phyloP scores from a whole-genome alignment of 441 rosid genomes.

The Erodium trifolium region DNA sequence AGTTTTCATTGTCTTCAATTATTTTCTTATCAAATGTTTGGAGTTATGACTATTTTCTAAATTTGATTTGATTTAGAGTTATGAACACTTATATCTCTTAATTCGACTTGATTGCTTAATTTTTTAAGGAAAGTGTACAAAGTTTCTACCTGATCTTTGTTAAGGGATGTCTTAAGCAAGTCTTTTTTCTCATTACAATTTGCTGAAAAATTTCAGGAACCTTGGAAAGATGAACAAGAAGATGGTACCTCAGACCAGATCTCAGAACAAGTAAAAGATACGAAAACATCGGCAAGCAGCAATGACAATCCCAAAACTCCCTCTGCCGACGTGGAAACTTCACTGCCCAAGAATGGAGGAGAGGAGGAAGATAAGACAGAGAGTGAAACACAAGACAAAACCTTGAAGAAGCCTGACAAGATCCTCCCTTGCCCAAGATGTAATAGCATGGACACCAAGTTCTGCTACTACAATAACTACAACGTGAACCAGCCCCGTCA shows the following conservation, averaged over 20 bases:
- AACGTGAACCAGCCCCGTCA: slow-evolving; percentile 72
- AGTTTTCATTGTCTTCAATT: too few species aligned
- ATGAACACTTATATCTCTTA: too few species aligned
- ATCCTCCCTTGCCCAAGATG: slow-evolving; percentile 68
- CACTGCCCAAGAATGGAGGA: slow-evolving; percentile 29
- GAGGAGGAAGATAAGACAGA: slow-evolving; percentile 30
- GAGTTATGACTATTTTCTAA: too few species aligned
- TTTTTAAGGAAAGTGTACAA: background rate
- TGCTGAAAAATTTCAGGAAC: slow-evolving; percentile 31
- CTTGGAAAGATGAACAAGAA: slow-evolving; percentile 25
- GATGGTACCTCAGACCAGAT: slow-evolving; percentile 23
- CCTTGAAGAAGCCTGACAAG: slow-evolving; percentile 58
- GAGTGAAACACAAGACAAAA: slow-evolving; percentile 37
- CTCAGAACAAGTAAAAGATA: too few species aligned
- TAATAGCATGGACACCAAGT: slow-evolving; percentile 26
- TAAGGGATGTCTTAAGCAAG: background rate
- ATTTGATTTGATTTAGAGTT: too few species aligned
- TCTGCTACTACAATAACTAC: slow-evolving; percentile 60
- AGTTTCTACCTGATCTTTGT: background rate
- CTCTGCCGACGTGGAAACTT: slow-evolving; percentile 26
- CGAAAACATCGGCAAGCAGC: slow-evolving; percentile 12
- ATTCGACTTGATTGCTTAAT: too few species aligned
- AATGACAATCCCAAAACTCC: slow-evolving; percentile 33
- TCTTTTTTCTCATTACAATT: background rate
- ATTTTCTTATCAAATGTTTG: too few species aligned